A percentile compares a stretch with the other conserved stretches of the same genome.
phyloP scores from a whole-genome alignment of 2,329 filamentous ascomycete genomes.

The Paecilomyces variotii region DNA sequence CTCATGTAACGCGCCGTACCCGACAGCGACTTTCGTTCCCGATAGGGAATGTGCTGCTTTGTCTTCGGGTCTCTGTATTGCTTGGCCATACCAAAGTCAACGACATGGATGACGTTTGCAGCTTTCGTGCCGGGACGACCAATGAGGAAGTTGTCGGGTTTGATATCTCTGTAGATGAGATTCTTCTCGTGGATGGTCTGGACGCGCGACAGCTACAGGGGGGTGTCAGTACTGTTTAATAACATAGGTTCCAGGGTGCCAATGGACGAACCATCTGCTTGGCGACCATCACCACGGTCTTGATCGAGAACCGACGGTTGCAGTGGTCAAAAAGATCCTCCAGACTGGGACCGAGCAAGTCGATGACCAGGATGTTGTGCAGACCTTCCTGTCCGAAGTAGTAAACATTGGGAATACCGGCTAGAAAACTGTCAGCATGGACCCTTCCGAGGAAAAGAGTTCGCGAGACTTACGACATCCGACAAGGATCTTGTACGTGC shows the following conservation, averaged over 20 bases:
- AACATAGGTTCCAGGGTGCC: neutral
- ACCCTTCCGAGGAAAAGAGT: conserved; percentile 8
- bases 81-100: conserved; percentile 99
- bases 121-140: conserved; percentile 84
- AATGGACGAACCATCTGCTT: conserved; percentile 74
- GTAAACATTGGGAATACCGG: conserved; percentile 98
- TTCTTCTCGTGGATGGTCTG: conserved; percentile 98
- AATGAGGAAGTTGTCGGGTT: conserved; percentile 98
- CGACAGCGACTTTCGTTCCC: conserved; percentile 92
- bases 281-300: conserved; percentile 98
- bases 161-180: conserved; percentile 97
- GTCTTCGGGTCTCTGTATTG: conserved; percentile 98
- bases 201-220: conserved; percentile 69
- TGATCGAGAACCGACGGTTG: conserved; percentile 87
- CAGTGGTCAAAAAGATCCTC: conserved; percentile 98
- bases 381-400: conserved; percentile 98
- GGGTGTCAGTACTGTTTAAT: conserved; percentile 16
- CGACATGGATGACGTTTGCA: conserved; percentile 96
- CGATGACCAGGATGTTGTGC: conserved; percentile 97
- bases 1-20: conserved; percentile 98
- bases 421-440: conserved; percentile 45
- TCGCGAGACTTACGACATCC: conserved; percentile 77
- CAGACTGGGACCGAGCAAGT: conserved; percentile 86
- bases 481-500: conserved; percentile 98
- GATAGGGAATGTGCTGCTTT: conserved; percentile 96